These are phyloP conservation scores for Knoxdaviesia capensis DNA, from an alignment of 2,329 filamentous ascomycete species.

Conservation along the genomic window DNA sequence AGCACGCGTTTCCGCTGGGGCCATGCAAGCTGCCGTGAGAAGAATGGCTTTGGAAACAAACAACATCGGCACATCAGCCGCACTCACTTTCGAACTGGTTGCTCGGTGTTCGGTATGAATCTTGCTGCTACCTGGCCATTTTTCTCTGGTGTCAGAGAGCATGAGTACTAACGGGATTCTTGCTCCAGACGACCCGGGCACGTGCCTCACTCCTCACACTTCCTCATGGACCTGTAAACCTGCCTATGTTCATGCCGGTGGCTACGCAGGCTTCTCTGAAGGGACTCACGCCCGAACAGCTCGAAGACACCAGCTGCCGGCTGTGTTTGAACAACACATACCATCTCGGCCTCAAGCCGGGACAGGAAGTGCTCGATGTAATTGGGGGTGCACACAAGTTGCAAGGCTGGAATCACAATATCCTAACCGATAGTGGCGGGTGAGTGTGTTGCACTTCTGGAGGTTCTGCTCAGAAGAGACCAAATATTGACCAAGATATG, in stretches of 20 bases:
- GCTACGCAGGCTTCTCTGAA: slow-evolving; percentile 94
- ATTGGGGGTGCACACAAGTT: slow-evolving; percentile 86
- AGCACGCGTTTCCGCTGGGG: no score
- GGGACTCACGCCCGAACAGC: slow-evolving; percentile 76
- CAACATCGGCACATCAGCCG: slow-evolving; percentile 35
- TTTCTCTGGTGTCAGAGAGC: no score
- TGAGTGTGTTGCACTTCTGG: slow-evolving; percentile 13
- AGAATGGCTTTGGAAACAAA: slow-evolving; percentile 22
- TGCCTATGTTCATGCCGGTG: slow-evolving; percentile 97
- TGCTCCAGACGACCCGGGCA: slow-evolving; percentile 66
- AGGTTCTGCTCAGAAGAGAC: not conserved
- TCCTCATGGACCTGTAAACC: slow-evolving; percentile 74
- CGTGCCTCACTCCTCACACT: slow-evolving; percentile 74
- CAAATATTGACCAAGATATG: not conserved
- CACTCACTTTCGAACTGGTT: slow-evolving; percentile 59
- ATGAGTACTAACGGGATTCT: no score
- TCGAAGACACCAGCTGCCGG: slow-evolving; percentile 74
- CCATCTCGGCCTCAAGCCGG: slow-evolving; percentile 85
- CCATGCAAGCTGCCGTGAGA: slow-evolving; percentile 6
- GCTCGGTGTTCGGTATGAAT: slow-evolving; percentile 58
- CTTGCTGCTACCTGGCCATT: no score
- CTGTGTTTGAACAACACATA: slow-evolving; percentile 97
- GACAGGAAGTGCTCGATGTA: slow-evolving; percentile 69
- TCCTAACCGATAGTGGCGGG: slow-evolving; percentile 67
- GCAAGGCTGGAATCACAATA: slow-evolving; percentile 89